Conservation (phyloP, 1,139 yeast species). For the Kurtzmaniella natalensis region DNA sequence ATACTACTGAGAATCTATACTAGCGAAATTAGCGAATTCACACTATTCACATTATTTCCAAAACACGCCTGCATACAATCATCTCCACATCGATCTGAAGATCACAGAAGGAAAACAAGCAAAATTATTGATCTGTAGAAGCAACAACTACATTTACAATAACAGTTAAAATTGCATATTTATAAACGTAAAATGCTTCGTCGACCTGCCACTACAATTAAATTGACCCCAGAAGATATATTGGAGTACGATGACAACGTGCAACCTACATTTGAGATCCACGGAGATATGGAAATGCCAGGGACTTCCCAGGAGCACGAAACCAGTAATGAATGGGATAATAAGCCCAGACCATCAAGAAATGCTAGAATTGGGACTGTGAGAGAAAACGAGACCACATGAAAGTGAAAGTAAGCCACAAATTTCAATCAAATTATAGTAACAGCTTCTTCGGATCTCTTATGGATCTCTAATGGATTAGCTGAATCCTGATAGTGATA, state of each 20-base stretch:
- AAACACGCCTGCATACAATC: no score
- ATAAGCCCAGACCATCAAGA: conserved; percentile 7
- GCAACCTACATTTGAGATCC: background rate
- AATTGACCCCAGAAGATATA: conserved; percentile 63
- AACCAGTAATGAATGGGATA: conserved; percentile 4
- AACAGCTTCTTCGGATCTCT: no score
- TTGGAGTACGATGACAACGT: conserved; percentile 51
- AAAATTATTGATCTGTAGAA: background rate
- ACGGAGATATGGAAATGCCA: conserved; percentile 3
- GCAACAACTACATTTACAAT: background rate
- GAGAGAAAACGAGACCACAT: background rate
- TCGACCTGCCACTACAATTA: conserved; percentile 61
- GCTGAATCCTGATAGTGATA: no score
- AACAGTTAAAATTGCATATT: no score
- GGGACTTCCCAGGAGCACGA: conserved; percentile 7
- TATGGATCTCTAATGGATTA: no score
- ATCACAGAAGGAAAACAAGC: background rate
- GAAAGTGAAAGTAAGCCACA: no score
- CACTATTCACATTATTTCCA: no score
- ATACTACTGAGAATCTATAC: no score
- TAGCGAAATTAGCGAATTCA: no score
- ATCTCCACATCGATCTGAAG: no score
- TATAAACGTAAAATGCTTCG: conserved; percentile 41
- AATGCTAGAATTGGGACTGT: conserved; percentile 14
- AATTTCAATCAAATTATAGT: no score